Conservation (phyloP, 257 asterid species). For the Solanum lycopersicoides region DNA sequence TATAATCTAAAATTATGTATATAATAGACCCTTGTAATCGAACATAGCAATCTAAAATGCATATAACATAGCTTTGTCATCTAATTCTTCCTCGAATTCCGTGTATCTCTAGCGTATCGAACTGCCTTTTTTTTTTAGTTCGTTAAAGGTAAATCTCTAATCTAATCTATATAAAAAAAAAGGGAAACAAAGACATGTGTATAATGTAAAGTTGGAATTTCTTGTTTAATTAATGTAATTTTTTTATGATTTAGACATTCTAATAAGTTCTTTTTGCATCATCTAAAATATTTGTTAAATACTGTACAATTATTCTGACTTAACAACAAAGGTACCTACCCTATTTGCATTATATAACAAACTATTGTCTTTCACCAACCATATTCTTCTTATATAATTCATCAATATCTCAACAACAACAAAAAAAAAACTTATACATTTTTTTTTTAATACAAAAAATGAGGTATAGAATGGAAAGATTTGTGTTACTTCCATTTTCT, state of each 20-base stretch:
- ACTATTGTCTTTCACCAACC: slow-evolving; percentile 2
- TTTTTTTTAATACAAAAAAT: background rate
- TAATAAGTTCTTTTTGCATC: background rate
- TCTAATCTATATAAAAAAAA: background rate
- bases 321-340: background rate
- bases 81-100: background rate
- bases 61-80: background rate
- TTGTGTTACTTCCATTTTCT: slow-evolving; percentile 22
- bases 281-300: background rate
- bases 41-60: background rate
- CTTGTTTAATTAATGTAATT: background rate
- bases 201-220: background rate
- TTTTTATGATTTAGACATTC: background rate
- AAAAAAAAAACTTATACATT: background rate
- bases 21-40: background rate
- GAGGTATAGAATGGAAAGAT: slow-evolving; percentile 17
- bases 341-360: background rate
- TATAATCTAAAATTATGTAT: too few species aligned
- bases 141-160: background rate
- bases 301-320: background rate
- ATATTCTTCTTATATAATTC: background rate
- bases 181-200: background rate
- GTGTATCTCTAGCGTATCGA: background rate
- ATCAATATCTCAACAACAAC: background rate
- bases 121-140: background rate